Evolutionary conservation across 2,329 filamentous ascomycete genomes (phyloP).

Genomic region (Myrmaecium sp.): DNA sequence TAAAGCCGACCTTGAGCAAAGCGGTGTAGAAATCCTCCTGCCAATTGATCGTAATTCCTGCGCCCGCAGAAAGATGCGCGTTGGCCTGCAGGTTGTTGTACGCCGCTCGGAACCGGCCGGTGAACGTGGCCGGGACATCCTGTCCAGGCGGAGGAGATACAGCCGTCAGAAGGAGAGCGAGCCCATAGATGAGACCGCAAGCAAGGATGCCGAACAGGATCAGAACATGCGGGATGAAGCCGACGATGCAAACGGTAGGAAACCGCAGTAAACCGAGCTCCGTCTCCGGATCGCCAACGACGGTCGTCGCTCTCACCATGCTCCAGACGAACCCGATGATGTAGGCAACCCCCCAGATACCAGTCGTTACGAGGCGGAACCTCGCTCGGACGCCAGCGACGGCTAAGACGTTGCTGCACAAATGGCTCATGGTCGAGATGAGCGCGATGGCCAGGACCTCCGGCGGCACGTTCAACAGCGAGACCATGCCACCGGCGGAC

Average conservation of each 20-base stretch:
- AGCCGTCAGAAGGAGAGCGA: slow-evolving; percentile 63
- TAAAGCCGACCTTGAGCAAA: slow-evolving; percentile 71
- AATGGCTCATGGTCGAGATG: slow-evolving; percentile 75
- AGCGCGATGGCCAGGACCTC: slow-evolving; percentile 77
- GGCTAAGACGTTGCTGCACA: slow-evolving; percentile 69
- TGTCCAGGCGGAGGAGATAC: slow-evolving; percentile 42
- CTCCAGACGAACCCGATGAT: slow-evolving; percentile 75
- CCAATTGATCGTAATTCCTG: slow-evolving; percentile 57
- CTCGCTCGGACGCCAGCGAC: slow-evolving; percentile 63
- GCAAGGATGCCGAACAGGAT: slow-evolving; percentile 62
- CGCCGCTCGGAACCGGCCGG: slow-evolving; percentile 49
- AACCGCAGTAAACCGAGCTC: slow-evolving; percentile 64
- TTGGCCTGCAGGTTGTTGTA: slow-evolving; percentile 88
- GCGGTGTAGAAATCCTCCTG: slow-evolving; percentile 95
- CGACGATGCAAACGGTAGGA: slow-evolving; percentile 85
- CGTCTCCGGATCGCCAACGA: slow-evolving; percentile 20
- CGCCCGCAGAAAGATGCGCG: slow-evolving; percentile 52
- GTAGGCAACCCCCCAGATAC: slow-evolving; percentile 78
- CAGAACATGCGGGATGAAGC: slow-evolving; percentile 86
- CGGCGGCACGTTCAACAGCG: slow-evolving; percentile 70
- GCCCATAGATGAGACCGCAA: slow-evolving; percentile 59
- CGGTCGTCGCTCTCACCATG: slow-evolving; percentile 30
- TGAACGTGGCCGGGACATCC: slow-evolving; percentile 27
- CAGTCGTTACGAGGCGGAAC: slow-evolving; percentile 72
- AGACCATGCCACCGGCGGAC: slow-evolving; percentile 48